Evolutionary conservation across 2,329 filamentous ascomycete species (phyloP).

Genomic region (Beauveria sp.): DNA sequence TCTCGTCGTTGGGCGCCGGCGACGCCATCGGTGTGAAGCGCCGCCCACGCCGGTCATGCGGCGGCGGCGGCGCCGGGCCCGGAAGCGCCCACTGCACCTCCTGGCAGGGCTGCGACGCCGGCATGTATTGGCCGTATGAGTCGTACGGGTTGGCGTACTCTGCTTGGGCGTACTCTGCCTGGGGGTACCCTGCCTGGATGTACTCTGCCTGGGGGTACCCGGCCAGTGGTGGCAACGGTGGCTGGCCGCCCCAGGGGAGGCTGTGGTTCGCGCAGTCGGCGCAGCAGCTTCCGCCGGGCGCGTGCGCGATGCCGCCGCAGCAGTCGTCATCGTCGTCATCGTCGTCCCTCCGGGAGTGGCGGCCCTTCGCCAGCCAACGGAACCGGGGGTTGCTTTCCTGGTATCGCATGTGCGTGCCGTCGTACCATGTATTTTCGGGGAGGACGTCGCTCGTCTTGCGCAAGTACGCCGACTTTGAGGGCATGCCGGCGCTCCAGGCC

Average conservation of each 20-base stretch:
- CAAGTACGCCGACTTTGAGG: constrained; percentile 17
- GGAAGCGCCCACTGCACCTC: not conserved
- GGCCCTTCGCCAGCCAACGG: not conserved
- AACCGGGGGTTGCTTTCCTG: not conserved
- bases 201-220: no score
- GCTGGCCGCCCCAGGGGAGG: not conserved
- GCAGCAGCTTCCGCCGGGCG: not conserved
- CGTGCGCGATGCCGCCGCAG: not conserved
- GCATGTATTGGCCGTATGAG: not conserved
- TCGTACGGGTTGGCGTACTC: not conserved
- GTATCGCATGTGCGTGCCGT: not conserved
- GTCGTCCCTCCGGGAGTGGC: not conserved
- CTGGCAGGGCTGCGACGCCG: not conserved
- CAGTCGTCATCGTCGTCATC: not conserved
- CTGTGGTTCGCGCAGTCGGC: not conserved
- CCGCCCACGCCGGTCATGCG: not conserved
- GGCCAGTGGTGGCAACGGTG: not conserved
- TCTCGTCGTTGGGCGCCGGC: not conserved
- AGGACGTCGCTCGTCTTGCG: constrained; percentile 22
- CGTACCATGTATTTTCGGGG: constrained; percentile 17
- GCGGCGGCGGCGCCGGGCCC: not conserved
- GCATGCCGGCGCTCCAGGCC: constrained; percentile 22
- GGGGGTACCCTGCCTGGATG: no score
- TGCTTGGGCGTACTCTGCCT: not conserved
- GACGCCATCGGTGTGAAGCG: not conserved